phyloP scores from a whole-genome alignment of 257 asterid genomes.

The Salvia splendens region DNA sequence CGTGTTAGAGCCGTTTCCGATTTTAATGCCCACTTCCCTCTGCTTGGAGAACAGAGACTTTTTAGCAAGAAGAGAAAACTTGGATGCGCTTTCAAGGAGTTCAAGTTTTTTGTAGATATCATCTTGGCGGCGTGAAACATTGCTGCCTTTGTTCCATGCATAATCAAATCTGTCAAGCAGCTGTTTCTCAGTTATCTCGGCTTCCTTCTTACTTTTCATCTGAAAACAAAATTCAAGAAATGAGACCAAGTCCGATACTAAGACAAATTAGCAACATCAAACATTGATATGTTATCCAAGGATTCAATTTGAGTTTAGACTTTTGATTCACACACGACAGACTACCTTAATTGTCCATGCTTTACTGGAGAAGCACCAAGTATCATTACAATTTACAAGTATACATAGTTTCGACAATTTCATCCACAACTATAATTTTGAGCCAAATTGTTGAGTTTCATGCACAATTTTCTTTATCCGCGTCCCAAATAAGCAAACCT shows the following conservation, averaged over 20 bases:
- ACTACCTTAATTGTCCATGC: background rate
- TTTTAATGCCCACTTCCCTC: conserved; percentile 61
- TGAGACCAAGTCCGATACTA: conserved; percentile 14
- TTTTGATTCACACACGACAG: background rate
- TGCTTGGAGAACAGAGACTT: conserved; percentile 46
- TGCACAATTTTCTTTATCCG: background rate
- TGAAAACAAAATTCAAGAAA: conserved; percentile 33
- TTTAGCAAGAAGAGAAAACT: conserved; percentile 43
- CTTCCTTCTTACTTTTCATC: conserved; percentile 72
- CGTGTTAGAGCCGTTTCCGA: conserved; percentile 42
- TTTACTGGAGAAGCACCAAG: background rate
- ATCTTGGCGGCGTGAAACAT: conserved; percentile 69
- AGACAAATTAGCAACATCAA: background rate
- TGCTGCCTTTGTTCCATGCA: conserved; percentile 90
- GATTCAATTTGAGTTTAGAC: background rate
- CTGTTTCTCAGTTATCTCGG: conserved; percentile 75
- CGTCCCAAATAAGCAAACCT: background rate
- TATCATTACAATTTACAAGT: background rate
- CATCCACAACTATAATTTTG: background rate
- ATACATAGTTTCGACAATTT: background rate
- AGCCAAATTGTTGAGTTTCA: background rate
- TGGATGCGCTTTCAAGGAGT: conserved; percentile 40
- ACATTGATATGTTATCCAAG: background rate
- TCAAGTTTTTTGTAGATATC: conserved; percentile 56
- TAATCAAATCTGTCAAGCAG: conserved; percentile 81